phyloP scores from a whole-genome alignment of 2,329 filamentous ascomycete genomes.

The Pezicula radicicola region DNA sequence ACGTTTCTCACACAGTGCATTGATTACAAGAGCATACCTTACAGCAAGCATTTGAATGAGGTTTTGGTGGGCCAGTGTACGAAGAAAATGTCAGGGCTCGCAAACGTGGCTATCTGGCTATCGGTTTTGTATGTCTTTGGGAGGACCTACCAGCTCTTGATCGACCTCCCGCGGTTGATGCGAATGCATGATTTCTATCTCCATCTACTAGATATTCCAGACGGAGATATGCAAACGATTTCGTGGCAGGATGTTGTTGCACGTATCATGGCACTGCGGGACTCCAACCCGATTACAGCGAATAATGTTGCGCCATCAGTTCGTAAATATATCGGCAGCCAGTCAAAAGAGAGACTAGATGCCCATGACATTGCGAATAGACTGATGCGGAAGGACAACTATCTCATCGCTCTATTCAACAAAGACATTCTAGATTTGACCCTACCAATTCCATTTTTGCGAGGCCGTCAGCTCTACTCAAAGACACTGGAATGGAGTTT shows the following conservation, averaged over 20 bases:
- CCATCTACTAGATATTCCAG: constrained; percentile 64
- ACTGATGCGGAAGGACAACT: constrained; percentile 95
- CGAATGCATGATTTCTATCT: constrained; percentile 69
- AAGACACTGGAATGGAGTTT: constrained; percentile 90
- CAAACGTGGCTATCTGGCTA: constrained; percentile 48
- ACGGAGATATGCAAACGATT: constrained; percentile 70
- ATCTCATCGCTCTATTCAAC: constrained; percentile 94
- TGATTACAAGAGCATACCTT: constrained; percentile 57
- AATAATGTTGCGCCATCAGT: constrained; percentile 55
- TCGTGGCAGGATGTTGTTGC: constrained; percentile 72
- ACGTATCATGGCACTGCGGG: constrained; percentile 66
- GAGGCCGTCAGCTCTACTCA: constrained; percentile 79
- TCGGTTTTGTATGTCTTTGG: constrained; percentile 64
- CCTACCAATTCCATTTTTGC: constrained; percentile 79
- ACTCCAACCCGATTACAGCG: constrained; percentile 66
- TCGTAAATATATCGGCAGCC: constrained; percentile 63
- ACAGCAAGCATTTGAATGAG: constrained; percentile 42
- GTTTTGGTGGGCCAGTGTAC: constrained; percentile 61
- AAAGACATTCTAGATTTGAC: constrained; percentile 91
- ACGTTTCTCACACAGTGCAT: constrained; percentile 69
- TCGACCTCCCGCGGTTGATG: constrained; percentile 56
- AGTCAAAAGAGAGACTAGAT: constrained; percentile 91
- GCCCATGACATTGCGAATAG: constrained; percentile 97
- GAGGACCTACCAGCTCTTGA: constrained; percentile 52
- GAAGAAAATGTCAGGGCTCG: constrained; percentile 35